Percentiles rank a stretch among this genome's conserved stretches.
Evolutionary conservation across 306 rosid species (phyloP).

Genomic region (Mimosa bimucronata): DNA sequence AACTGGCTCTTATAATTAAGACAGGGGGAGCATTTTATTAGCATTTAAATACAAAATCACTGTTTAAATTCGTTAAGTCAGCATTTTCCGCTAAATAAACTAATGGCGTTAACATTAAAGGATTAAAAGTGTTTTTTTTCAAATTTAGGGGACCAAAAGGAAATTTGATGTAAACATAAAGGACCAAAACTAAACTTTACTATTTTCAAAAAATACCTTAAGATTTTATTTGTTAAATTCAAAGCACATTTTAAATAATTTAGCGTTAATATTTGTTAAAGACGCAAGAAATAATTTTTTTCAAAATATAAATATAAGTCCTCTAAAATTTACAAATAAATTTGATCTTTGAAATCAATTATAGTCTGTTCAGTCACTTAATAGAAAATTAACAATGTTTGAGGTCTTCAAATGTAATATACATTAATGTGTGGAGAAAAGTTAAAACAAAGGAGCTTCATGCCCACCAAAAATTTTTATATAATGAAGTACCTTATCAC

Average conservation of each 20-base stretch:
- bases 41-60: too few relatives aligned
- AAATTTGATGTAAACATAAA: too few relatives aligned
- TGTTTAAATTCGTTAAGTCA: too few relatives aligned
- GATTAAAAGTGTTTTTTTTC: too few relatives aligned
- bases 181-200: too few relatives aligned
- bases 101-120: too few relatives aligned
- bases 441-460: not conserved
- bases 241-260: not conserved
- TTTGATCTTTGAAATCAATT: not conserved
- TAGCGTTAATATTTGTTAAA: not conserved
- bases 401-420: not conserved
- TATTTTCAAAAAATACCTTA: too few relatives aligned
- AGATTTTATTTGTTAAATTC: too few relatives aligned
- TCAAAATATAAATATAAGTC: not conserved
- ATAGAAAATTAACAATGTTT: not conserved
- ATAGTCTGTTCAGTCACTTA: not conserved
- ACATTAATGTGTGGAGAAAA: not conserved
- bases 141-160: too few relatives aligned
- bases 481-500: not conserved
- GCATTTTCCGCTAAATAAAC: too few relatives aligned
- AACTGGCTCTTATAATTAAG: too few relatives aligned
- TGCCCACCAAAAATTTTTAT: not conserved
- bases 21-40: too few relatives aligned
- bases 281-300: not conserved
- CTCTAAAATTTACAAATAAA: not conserved